Evolutionary conservation across 2,329 filamentous ascomycete genomes (phyloP).

Genomic region (Aspergillus alliaceus): DNA sequence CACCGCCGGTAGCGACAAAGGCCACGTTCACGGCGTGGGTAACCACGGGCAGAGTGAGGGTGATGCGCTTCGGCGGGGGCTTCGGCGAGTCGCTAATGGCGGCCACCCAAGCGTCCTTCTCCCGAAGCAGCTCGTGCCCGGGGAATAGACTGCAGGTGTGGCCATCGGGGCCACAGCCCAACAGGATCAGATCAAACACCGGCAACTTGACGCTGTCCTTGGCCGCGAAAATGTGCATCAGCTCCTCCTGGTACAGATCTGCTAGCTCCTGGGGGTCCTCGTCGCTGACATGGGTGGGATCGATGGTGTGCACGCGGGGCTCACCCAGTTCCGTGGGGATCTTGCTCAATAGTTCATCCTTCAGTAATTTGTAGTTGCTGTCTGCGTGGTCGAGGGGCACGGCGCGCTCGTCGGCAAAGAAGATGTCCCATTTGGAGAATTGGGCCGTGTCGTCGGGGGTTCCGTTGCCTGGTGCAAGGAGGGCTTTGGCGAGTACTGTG

Average conservation of each 20-base stretch:
- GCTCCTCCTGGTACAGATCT: constrained; percentile 85
- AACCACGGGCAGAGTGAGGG: constrained; percentile 86
- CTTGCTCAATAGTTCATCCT: constrained; percentile 84
- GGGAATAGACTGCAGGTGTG: constrained; percentile 98
- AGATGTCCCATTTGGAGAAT: constrained; percentile 93
- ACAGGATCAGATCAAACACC: constrained; percentile 89
- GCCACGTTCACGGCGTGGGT: constrained; percentile 82
- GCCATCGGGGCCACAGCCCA: constrained; percentile 92
- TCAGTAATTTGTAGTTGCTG: constrained; percentile 89
- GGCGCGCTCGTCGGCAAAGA: constrained; percentile 96
- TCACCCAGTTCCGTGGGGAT: constrained; percentile 67
- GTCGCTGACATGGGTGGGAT: constrained; percentile 65
- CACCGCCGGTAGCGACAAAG: constrained; percentile 85
- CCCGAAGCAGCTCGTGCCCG: constrained; percentile 79
- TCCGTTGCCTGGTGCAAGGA: constrained; percentile 61
- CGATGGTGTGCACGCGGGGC: constrained; percentile 78
- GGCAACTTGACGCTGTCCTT: constrained; percentile 93
- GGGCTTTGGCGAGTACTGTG: constrained; percentile 78
- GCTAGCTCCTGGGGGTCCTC: constrained; percentile 88
- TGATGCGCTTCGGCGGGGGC: constrained; percentile 87
- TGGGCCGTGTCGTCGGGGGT: constrained; percentile 62
- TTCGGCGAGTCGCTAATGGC: constrained; percentile 93
- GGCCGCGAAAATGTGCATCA: constrained; percentile 83
- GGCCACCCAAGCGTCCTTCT: constrained; percentile 87
- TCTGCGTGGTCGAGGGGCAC: constrained; percentile 89